These are phyloP conservation scores for Cutaneotrichosporon sp. DNA, from an alignment of 1,284 basidiomycete species.

Conservation along the genomic window DNA sequence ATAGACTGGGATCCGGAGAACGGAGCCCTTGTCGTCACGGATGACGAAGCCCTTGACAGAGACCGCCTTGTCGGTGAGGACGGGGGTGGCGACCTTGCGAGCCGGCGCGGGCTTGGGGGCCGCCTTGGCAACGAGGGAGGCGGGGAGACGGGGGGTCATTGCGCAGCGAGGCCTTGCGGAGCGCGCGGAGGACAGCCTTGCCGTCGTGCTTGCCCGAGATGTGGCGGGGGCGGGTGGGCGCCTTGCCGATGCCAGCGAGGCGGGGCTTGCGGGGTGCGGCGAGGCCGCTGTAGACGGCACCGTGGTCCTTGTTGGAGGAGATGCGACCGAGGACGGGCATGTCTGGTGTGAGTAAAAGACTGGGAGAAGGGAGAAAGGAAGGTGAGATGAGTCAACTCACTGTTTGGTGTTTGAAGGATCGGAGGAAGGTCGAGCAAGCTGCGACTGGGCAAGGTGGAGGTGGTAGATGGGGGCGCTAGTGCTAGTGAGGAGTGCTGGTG, in stretches of 20 bases:
- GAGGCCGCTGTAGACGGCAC: slow-evolving; percentile 10
- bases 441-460: not conserved
- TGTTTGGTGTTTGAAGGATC: not conserved
- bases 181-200: slow-evolving; percentile 19
- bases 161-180: slow-evolving; percentile 26
- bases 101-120: not conserved
- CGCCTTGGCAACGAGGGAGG: not conserved
- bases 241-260: slow-evolving; percentile 15
- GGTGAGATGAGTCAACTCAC: slow-evolving; percentile 1
- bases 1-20: slow-evolving; percentile 10
- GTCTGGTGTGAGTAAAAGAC: not conserved
- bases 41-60: not conserved
- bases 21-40: not conserved
- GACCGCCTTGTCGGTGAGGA: not conserved
- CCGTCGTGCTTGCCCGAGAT: slow-evolving; percentile 7
- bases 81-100: not conserved
- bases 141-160: slow-evolving; percentile 6
- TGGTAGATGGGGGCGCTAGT: not conserved
- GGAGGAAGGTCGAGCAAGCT: not conserved
- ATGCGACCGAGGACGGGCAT: slow-evolving; percentile 14
- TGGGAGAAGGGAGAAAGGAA: not conserved
- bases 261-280: slow-evolving; percentile 18
- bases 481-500: not conserved
- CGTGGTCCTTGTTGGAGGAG: slow-evolving; percentile 35
- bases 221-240: slow-evolving; percentile 2